Percentiles rank a stretch among this genome's conserved stretches.
Conservation (phyloP, 495 filamentous ascomycete genomes). For the Pseudoneurospora amorphoporcata region DNA sequence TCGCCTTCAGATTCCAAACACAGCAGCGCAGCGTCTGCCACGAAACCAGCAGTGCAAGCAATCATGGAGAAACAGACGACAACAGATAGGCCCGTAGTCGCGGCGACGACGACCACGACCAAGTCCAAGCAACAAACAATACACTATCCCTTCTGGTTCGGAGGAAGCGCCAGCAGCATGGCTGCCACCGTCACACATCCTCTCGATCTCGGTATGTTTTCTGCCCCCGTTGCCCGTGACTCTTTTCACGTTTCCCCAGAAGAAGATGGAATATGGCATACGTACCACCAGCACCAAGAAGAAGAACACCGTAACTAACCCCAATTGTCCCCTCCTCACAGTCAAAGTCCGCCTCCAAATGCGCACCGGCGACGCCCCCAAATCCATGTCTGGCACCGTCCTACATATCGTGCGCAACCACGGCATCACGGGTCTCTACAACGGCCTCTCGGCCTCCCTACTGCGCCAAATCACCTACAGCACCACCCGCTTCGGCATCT, state of each 20-base stretch:
- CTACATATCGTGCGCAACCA: slow-evolving; percentile 54
- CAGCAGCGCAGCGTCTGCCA: background rate
- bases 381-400: slow-evolving; percentile 73
- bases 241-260: slow-evolving; percentile 32
- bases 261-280: slow-evolving; percentile 20
- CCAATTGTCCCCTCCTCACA: background rate
- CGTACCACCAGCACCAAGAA: background rate
- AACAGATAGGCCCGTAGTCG: background rate
- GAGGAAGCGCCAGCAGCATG: slow-evolving; percentile 81
- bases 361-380: slow-evolving; percentile 52
- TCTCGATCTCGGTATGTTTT: slow-evolving; percentile 61
- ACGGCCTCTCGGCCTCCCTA: slow-evolving; percentile 81
- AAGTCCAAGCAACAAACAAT: slow-evolving; percentile 36
- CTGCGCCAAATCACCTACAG: slow-evolving; percentile 88
- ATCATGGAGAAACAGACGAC: background rate
- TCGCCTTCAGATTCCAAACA: background rate
- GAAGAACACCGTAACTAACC: background rate
- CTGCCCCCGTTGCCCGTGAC: background rate
- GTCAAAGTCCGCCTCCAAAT: slow-evolving; percentile 75
- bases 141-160: slow-evolving; percentile 88
- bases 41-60: background rate
- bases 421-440: slow-evolving; percentile 69
- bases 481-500: slow-evolving; percentile 87
- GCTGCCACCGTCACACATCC: slow-evolving; percentile 87
- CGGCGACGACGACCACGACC: slow-evolving; percentile 10